Base-by-base conservation (phyloP, 169 alveolate genomes). In the Plasmodium vinckei region DNA sequence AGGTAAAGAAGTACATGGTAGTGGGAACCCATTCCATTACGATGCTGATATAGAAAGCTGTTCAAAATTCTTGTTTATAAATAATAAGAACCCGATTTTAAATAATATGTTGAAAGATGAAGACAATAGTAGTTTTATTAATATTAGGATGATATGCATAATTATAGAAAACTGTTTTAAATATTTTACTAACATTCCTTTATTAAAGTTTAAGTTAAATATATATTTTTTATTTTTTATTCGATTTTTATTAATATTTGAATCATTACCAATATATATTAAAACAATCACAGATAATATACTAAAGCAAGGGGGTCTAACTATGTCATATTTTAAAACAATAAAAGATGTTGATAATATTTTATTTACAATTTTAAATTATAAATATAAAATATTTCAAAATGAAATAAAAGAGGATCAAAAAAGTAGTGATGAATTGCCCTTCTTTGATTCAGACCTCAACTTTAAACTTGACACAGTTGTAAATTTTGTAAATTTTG, bases 61-160 rank as follows among this genome's bases (percentile, higher is more conserved):
- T 17, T 60, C 53, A 27, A 79, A 79, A 42, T 53, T 53, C 59
- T 44, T 79, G 7, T 56, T 79, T 19, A 79, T 79, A 33, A 79
- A 79, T 47, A 49, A 19, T 7, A 57, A 60, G 4, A 79, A 69
- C 65, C 89, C 89, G 9, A 59, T 79, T n/a, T 64, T 79, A 59
- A 46, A 9, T 46, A 47, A 79, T 17, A 67, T 79, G 2, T 21
- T 79, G 2, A 15, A 67, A 27, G 89, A 79, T 25, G 12, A 60
- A 6, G 65, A 79, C 12, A 49, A 51, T 27, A 23, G 42, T 19
- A 79, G 84, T 70, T 79, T 65, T 23, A 79, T 79, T 51, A 79
- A 79, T 46, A 79, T 79, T 33, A 79, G 68, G 21, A 64, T 79
- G 77, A 25, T 51, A 67, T 79, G 89, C 39, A 79, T 79, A 2